Evolutionary conservation across 1,284 basidiomycete species (phyloP).

Genomic region (Ganoderma lingzhi): DNA sequence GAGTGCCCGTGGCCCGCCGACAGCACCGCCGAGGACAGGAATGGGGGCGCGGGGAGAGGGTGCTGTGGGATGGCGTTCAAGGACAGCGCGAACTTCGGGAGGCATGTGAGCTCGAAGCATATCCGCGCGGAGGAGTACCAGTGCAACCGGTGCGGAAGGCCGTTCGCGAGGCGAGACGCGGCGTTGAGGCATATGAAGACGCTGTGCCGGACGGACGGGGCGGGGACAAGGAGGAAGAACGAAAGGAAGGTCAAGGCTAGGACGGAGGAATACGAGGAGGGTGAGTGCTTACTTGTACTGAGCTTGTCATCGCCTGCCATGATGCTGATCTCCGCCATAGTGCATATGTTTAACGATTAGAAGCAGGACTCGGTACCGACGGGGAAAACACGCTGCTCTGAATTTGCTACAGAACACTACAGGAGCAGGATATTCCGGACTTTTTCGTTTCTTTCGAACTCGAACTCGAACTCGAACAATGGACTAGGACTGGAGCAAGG

Average conservation of each 20-base stretch:
- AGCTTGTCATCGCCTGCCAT: too few species aligned
- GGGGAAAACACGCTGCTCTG: neutral
- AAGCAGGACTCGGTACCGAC: neutral
- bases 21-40: neutral
- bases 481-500: neutral
- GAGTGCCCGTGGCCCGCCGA: conserved; percentile 25
- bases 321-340: neutral
- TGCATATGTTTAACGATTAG: conserved; percentile 1
- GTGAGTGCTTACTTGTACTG: neutral
- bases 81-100: conserved; percentile 33
- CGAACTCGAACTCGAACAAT: neutral
- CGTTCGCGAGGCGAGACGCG: conserved; percentile 30
- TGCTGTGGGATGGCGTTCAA: conserved; percentile 30
- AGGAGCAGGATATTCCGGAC: neutral
- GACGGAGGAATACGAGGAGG: conserved; percentile 15
- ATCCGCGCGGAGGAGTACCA: conserved; percentile 29
- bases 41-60: conserved; percentile 10
- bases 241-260: conserved; percentile 13
- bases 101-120: conserved; percentile 32
- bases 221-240: conserved; percentile 17
- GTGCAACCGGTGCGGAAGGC: conserved; percentile 28
- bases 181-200: conserved; percentile 34
- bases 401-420: neutral
- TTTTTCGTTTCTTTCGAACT: neutral
- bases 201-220: conserved; percentile 25